Base-by-base conservation (phyloP, 129 eudicot genomes). In the Helichrysum umbraculigerum region DNA sequence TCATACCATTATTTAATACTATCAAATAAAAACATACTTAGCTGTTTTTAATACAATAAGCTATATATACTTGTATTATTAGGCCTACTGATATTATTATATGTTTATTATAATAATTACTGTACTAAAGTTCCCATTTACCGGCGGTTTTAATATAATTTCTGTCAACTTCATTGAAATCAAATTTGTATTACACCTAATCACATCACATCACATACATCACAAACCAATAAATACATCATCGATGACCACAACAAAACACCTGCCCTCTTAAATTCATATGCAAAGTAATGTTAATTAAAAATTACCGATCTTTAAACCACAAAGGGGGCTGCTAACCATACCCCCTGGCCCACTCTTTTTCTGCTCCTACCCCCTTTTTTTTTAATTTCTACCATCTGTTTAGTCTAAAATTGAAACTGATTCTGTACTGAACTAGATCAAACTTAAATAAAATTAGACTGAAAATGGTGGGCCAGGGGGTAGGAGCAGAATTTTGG, bases 101-200 rank as follows among this genome's bases (percentile, higher is more conserved):
- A 64, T 15, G 11, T 63, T 30, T 63, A 63, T 15, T 11, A 25
- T 25, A 25, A 25, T 25, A 25, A 25, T 25, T 25, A 25, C 1
- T 0, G 1, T 44, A 44, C 16, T 44, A 44, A 44, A 25, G 1
- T 44, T 44, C 52, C 52, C 5, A 44, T 44, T 11, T 11, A 11
- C 52, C 16, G 52, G 16, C 52, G 15, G 52, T 44, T 44, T 44
- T 20, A 8, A n/a, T n/a, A n/a, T n/a, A 3, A 22, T 61, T 25
- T 22, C 34, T 61, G 66, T 61, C 66, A 61, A 22, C 34, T 60
- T 61, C 66, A 2, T 61, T 61, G 66, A 61, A 61, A 25, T 22
- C 66, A 25, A 25, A 4, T n/a, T 2, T 29, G 10, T 25, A 21
- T 19, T 59, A 59, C 6, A 8, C 65, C 65, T 59, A 21, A 21